A percentile compares a stretch with the other conserved stretches of the same genome.
These are phyloP conservation scores for Penicillium sp. DNA, from an alignment of 2,329 filamentous ascomycete species.

Conservation along the genomic window DNA sequence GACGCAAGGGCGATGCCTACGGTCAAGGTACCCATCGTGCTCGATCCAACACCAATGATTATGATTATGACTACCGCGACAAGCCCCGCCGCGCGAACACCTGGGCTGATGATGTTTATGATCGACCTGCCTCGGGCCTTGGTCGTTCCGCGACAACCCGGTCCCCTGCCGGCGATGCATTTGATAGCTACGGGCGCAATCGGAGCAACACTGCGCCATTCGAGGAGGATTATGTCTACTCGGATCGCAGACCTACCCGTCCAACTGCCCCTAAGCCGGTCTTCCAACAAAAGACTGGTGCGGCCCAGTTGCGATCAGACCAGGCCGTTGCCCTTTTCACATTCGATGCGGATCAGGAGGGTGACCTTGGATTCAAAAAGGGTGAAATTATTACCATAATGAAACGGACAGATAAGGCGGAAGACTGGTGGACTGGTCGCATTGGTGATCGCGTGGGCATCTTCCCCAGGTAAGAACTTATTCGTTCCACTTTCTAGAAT, in stretches of 20 bases:
- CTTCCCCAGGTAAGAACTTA: slow-evolving; percentile 69
- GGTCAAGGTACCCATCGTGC: slow-evolving; percentile 62
- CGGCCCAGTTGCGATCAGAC: slow-evolving; percentile 52
- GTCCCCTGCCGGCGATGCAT: slow-evolving; percentile 25
- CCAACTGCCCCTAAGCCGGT: slow-evolving; percentile 88
- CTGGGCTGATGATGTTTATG: slow-evolving; percentile 51
- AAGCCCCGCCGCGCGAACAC: slow-evolving; percentile 46
- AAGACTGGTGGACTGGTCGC: slow-evolving; percentile 97
- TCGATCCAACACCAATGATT: slow-evolving; percentile 51
- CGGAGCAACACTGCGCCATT: slow-evolving; percentile 39
- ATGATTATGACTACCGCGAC: slow-evolving; percentile 57
- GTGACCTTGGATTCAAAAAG: slow-evolving; percentile 94
- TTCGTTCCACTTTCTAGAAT: not conserved
- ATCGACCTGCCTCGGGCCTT: slow-evolving; percentile 36
- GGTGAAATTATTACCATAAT: slow-evolving; percentile 92
- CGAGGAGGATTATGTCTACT: slow-evolving; percentile 53
- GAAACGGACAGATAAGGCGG: slow-evolving; percentile 89
- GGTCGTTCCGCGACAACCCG: slow-evolving; percentile 36
- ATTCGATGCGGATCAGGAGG: slow-evolving; percentile 90
- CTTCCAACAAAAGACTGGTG: slow-evolving; percentile 54
- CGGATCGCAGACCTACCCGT: slow-evolving; percentile 65
- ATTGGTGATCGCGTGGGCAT: slow-evolving; percentile 83
- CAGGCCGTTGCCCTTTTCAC: slow-evolving; percentile 90
- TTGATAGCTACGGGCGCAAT: slow-evolving; percentile 28
- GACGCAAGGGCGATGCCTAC: slow-evolving; percentile 65